Percentiles rank a stretch among this genome's conserved stretches.
These are phyloP conservation scores for Diaporthe sp. DNA, from an alignment of 2,329 filamentous ascomycete genomes.

Conservation along the genomic window DNA sequence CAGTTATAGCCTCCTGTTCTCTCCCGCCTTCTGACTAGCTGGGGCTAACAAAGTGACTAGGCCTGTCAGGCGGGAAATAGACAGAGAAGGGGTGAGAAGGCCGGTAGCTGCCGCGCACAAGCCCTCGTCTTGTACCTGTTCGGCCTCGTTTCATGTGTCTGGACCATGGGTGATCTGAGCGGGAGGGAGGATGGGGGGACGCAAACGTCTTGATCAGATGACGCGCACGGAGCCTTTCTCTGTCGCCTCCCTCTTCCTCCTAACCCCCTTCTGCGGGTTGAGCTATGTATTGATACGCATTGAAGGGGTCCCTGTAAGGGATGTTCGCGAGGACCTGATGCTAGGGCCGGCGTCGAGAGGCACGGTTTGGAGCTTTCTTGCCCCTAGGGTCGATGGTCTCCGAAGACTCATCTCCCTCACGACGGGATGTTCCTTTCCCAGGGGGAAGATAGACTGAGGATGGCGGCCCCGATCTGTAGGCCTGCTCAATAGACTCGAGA, in stretches of 20 bases:
- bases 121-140: slow-evolving; percentile 22
- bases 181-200: background rate
- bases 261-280: background rate
- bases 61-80: background rate
- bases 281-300: slow-evolving; percentile 26
- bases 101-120: slow-evolving; percentile 25
- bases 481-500: background rate
- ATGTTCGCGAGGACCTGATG: background rate
- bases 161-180: slow-evolving; percentile 22
- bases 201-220: slow-evolving; percentile 20
- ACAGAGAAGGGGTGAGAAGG: too few relatives aligned
- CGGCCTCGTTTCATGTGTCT: slow-evolving; percentile 32
- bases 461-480: slow-evolving; percentile 8
- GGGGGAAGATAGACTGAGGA: background rate
- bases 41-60: background rate
- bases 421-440: background rate
- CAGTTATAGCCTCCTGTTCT: background rate
- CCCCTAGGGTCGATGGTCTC: slow-evolving; percentile 8
- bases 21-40: background rate
- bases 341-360: background rate
- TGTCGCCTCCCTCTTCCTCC: background rate
- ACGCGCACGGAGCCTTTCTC: slow-evolving; percentile 1
- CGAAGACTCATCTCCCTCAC: background rate
- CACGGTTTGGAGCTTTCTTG: background rate
- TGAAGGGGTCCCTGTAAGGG: slow-evolving; percentile 10